Base-by-base conservation (phyloP, 352 stramenopile species). In the Globisporangium viniferum region DNA sequence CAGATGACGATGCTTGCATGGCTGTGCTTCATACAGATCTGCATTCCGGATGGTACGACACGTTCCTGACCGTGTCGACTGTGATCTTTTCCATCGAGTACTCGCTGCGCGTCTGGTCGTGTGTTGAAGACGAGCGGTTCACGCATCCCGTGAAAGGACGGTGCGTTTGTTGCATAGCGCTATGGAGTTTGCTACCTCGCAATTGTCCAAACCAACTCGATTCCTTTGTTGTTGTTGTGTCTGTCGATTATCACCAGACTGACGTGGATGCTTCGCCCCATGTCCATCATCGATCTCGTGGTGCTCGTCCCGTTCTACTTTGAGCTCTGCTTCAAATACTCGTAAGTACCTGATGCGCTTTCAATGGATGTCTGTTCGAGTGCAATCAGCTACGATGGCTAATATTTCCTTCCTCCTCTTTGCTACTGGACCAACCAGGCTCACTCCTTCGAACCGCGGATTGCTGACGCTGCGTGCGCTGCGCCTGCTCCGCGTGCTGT, bases 221-320 rank as follows among this genome's bases (percentile, higher is more conserved):
- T 24, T 24, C 24, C 24, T 24, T 24, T 24, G 24, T 24, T 24
- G 24, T 24, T 24, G 24, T 24, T 24, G 24, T 24, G 24, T 24
- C 24, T 24, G 24, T 24, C 24, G 24, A 24, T 24, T 24, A 24
- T 24, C 24, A 24, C 24, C 24, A 92, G 86, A 55, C 62, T 94
- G 15, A 84, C 80, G 67, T 95, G 88, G 88, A 94, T 93, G 86
- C 12, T 84, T 0, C 79, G 77, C 27, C 86, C 88, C 1, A 92
- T 94, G 83, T 94, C 88, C 0, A 20, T 94, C 24, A 94, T 95
- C 56, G 88, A 94, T 46, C 74, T 94, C 18, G 63, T 89, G 39
- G 82, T 91, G 8, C 74, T 95, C 20, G 62, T 94, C 22, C 88
- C 88, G 8, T 95, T 93, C 62, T 95, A 90, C 70, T 48, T 95